A percentile compares a stretch with the other conserved stretches of the same genome.
These are phyloP conservation scores for Solanum virginianum DNA, from an alignment of 257 asterid species.

Conservation along the genomic window DNA sequence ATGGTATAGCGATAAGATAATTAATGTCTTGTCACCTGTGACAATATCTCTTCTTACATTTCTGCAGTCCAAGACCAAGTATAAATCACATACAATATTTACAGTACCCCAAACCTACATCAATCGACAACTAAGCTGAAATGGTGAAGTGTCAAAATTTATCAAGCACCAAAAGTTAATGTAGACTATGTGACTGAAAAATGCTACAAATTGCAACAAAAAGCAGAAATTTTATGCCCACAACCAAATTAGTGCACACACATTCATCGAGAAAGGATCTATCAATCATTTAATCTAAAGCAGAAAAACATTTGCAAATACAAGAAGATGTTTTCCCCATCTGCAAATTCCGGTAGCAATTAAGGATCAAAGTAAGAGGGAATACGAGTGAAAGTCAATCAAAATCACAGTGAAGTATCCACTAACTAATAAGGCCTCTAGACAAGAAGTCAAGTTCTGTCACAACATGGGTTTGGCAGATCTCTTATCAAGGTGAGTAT, in stretches of 20 bases:
- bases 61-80: neutral
- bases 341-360: neutral
- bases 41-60: neutral
- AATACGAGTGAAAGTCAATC: neutral
- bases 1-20: neutral
- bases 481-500: neutral
- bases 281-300: neutral
- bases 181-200: neutral
- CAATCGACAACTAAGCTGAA: neutral
- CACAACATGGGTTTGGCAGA: neutral
- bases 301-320: neutral
- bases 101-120: neutral
- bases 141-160: neutral
- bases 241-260: neutral
- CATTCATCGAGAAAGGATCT: neutral
- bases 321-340: neutral
- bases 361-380: neutral
- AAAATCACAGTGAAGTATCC: neutral
- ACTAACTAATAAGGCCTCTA: neutral
- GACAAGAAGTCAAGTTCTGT: neutral
- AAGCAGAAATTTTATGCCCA: neutral
- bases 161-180: neutral
- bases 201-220: neutral
- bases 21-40: neutral
- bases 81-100: neutral